Conservation (phyloP, 2,329 filamentous ascomycete genomes). For the Neofusicoccum kwambonambiense region DNA sequence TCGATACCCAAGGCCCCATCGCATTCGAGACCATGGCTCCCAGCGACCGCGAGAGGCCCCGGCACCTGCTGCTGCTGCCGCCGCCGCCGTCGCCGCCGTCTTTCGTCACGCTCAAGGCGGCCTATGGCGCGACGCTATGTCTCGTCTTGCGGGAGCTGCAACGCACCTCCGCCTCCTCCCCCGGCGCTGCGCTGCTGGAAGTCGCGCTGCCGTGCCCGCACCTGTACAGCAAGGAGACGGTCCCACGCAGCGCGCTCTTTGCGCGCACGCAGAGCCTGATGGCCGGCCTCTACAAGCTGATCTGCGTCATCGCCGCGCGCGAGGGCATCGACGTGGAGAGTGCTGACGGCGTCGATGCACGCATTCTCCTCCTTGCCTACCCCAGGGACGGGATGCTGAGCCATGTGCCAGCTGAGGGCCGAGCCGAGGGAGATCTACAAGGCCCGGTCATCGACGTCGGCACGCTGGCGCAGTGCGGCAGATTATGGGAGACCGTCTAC, state of each 20-base stretch:
- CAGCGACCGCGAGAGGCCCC: constrained; percentile 19
- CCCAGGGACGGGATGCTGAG: constrained; percentile 32
- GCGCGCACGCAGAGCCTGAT: constrained; percentile 69
- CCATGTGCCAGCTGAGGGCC: constrained; percentile 22
- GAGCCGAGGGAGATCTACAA: constrained; percentile 31
- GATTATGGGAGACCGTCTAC: constrained; percentile 66
- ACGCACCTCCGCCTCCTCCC: constrained; percentile 27
- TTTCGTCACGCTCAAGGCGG: constrained; percentile 42
- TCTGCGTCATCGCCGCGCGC: constrained; percentile 69
- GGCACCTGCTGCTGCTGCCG: constrained; percentile 44
- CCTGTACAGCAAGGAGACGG: constrained; percentile 52
- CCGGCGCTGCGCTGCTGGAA: constrained; percentile 48
- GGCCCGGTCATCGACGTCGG: constrained; percentile 53
- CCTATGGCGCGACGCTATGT: constrained; percentile 43
- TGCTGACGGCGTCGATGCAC: constrained; percentile 70
- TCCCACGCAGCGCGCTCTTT: constrained; percentile 61
- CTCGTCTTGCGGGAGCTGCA: constrained; percentile 44
- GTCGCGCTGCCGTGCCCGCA: constrained; percentile 64
- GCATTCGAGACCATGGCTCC: background rate
- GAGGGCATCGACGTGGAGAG: constrained; percentile 63
- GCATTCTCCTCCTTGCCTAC: constrained; percentile 72
- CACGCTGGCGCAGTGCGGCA: constrained; percentile 48
- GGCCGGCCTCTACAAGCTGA: constrained; percentile 73
- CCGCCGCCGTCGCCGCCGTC: constrained; percentile 42
- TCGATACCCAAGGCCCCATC: background rate